Evolutionary conservation across 192 early-diverging fungal species (phyloP), one percentile per base, ranked within the genome.

Genomic region (Umbelopsis sp.): DNA sequence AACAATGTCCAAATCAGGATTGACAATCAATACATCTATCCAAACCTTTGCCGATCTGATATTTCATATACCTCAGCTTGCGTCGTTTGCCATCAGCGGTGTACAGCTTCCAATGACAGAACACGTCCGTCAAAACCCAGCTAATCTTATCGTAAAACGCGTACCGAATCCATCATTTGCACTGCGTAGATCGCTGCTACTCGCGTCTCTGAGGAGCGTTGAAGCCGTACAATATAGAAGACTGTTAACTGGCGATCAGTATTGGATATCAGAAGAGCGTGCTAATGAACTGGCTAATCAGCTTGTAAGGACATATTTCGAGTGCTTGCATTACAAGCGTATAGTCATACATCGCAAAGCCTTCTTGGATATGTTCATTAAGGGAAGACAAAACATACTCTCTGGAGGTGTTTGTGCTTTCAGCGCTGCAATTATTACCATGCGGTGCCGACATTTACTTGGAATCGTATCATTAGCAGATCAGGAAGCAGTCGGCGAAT

Each of bases 321-420:
- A 61, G 15, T 61, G 55, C 55, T 30, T 35, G 13, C 55, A 61
- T 35, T 61, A 35, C 5, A 61, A 35, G 16, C 27, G 25, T 15
- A 61, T 61, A 16, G 18, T 61, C 21, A 27, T 61, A n/a, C 55
- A 61, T 61, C 55, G 55, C 27, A 49, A 30, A 4, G 49, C 73
- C 44, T 74, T 74, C 23, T 44, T 49, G 5, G 58, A 50, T 33
- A 33, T 74, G 22, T 74, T 65, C 69, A 53, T 74, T 0, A 41
- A 69, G 41, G 23, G 25, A 49, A 46, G 10, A 35, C 41, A 69
- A 12, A 20, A 53, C 22, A 66, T 69, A 22, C n/a, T 48, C 33
- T 74, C 67, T 50, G 47, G 55, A 16, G 67, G 49, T 8, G 67
- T 74, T 21, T 74, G 48, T 49, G 73, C 48, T 2, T 33, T 74